Conservation (phyloP, 345 rosid species). For the Mercurialis annua region DNA sequence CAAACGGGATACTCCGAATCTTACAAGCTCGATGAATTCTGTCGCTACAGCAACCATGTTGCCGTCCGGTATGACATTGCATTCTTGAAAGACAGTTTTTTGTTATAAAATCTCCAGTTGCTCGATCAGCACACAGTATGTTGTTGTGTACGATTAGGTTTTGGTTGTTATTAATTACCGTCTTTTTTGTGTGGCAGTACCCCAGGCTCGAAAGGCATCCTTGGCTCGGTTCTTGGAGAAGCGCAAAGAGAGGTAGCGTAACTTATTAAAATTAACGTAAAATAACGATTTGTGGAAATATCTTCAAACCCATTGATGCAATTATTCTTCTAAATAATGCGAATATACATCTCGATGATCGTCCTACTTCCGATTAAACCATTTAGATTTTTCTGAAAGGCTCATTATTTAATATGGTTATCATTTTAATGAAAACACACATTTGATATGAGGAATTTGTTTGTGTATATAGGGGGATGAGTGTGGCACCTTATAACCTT, state of each 20-base stretch:
- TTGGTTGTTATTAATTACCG: neutral
- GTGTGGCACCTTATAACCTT: constrained; percentile 50
- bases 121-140: neutral
- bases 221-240: constrained; percentile 95
- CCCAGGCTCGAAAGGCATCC: constrained; percentile 93
- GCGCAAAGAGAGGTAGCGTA: constrained; percentile 91
- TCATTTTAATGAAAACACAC: neutral
- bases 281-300: neutral
- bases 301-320: neutral
- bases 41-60: constrained; percentile 36
- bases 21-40: constrained; percentile 29
- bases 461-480: constrained; percentile 46
- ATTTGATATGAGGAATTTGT: neutral
- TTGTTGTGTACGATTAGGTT: neutral
- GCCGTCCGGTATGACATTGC: constrained; percentile 51
- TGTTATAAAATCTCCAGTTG: neutral
- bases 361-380: neutral
- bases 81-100: neutral
- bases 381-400: neutral
- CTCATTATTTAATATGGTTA: too few relatives aligned
- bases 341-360: neutral
- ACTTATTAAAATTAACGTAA: neutral
- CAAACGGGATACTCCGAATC: constrained; percentile 38
- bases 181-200: constrained; percentile 38
- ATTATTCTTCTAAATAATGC: neutral